These are phyloP conservation scores for Rutstroemia sydowiana DNA, from an alignment of 2,329 filamentous ascomycete genomes.

Conservation along the genomic window DNA sequence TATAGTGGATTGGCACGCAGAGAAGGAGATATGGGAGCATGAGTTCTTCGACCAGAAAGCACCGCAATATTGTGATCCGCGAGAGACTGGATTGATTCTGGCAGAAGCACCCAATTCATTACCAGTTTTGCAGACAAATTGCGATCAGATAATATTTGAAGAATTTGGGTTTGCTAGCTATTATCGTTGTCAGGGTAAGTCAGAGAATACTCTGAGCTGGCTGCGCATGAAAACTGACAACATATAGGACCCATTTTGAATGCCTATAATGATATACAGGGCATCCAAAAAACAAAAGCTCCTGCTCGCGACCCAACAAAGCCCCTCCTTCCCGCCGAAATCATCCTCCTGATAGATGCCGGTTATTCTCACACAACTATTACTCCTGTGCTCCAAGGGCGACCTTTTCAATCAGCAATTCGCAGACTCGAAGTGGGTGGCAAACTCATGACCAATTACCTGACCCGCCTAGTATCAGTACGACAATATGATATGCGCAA, in stretches of 20 bases:
- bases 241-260: slow-evolving; percentile 62
- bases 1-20: slow-evolving; percentile 91
- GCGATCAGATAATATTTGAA: slow-evolving; percentile 95
- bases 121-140: slow-evolving; percentile 74
- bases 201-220: neutral
- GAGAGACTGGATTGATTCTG: slow-evolving; percentile 75
- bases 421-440: slow-evolving; percentile 85
- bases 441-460: slow-evolving; percentile 86
- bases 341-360: slow-evolving; percentile 81
- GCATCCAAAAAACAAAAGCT: slow-evolving; percentile 51
- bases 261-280: slow-evolving; percentile 72
- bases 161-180: slow-evolving; percentile 91
- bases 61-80: slow-evolving; percentile 63
- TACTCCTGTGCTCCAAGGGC: slow-evolving; percentile 75
- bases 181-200: slow-evolving; percentile 62
- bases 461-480: slow-evolving; percentile 82
- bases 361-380: slow-evolving; percentile 91
- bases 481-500: slow-evolving; percentile 95
- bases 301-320: slow-evolving; percentile 40
- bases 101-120: slow-evolving; percentile 81
- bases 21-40: slow-evolving; percentile 93
- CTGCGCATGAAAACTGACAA: slow-evolving; percentile 7
- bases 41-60: slow-evolving; percentile 69
- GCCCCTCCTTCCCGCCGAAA: slow-evolving; percentile 57
- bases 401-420: slow-evolving; percentile 71